Conservation (phyloP, 139 green algal species). For the Parachlorella kessleri region DNA sequence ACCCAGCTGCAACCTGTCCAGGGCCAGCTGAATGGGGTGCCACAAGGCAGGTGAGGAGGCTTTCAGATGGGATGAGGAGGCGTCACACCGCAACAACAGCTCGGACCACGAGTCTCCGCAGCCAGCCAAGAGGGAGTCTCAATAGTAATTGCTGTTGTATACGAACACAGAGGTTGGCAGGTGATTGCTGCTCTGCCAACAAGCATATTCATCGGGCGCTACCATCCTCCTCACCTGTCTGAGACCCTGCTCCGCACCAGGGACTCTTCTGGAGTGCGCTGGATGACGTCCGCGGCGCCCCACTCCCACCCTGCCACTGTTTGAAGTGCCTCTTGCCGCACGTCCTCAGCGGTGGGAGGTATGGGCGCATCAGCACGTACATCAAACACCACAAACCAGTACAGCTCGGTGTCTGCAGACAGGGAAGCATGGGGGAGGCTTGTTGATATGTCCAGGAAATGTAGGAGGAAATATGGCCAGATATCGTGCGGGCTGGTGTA, state of each 20-base stretch:
- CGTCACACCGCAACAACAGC: too few relatives aligned
- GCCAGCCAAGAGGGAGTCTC: too few relatives aligned
- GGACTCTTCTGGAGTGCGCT: conserved; percentile 36
- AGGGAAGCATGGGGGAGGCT: not conserved
- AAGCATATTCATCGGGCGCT: not conserved
- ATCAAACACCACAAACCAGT: conserved; percentile 70
- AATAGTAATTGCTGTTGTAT: too few relatives aligned
- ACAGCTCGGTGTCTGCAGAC: conserved; percentile 46
- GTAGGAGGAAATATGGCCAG: too few relatives aligned
- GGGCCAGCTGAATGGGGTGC: too few relatives aligned
- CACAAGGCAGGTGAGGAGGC: too few relatives aligned
- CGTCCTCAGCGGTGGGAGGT: conserved; percentile 8
- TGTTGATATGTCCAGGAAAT: too few relatives aligned
- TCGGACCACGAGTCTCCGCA: too few relatives aligned
- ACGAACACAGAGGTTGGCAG: too few relatives aligned
- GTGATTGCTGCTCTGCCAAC: not conserved
- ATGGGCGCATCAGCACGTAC: not conserved
- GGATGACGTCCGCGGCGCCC: conserved; percentile 45
- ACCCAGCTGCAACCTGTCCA: too few relatives aligned
- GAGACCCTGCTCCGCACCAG: conserved; percentile 50
- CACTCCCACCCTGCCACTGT: conserved; percentile 55
- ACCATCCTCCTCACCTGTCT: conserved; percentile 48
- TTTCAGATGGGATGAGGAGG: too few relatives aligned
- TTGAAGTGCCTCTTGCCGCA: conserved; percentile 42
- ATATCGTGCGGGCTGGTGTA: too few relatives aligned